Evolutionary conservation across 1,284 basidiomycete species (phyloP).

Genomic region (Meripilus lineatus): DNA sequence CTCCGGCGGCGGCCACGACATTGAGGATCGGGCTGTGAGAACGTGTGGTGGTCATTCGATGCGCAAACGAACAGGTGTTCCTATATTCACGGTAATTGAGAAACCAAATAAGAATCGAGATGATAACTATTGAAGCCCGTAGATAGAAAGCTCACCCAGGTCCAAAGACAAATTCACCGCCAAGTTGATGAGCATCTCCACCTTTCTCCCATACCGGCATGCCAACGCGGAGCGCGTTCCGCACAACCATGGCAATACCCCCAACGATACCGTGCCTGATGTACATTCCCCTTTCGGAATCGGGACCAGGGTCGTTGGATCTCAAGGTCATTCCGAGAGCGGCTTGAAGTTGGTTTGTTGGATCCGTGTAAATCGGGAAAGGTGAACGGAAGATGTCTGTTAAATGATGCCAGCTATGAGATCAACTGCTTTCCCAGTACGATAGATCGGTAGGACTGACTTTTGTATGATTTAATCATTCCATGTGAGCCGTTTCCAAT

Average conservation of each 20-base stretch:
- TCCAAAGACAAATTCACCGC: constrained; percentile 86
- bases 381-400: constrained; percentile 55
- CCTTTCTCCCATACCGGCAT: constrained; percentile 80
- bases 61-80: constrained; percentile 55
- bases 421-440: constrained; percentile 6
- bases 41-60: constrained; percentile 68
- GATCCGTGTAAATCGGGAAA: constrained; percentile 77
- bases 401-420: background rate
- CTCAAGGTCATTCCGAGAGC: constrained; percentile 73
- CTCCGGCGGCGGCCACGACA: constrained; percentile 60
- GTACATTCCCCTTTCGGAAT: constrained; percentile 54
- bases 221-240: constrained; percentile 59
- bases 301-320: constrained; percentile 41
- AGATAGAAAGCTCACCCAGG: constrained; percentile 49
- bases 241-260: constrained; percentile 66
- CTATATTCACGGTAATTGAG: constrained; percentile 27
- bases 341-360: constrained; percentile 61
- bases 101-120: background rate
- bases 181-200: constrained; percentile 74
- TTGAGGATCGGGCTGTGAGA: constrained; percentile 66
- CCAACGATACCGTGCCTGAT: constrained; percentile 57
- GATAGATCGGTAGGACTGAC: constrained; percentile 29
- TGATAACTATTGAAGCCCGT: background rate
- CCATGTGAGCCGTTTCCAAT: constrained; percentile 75
- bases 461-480: constrained; percentile 69